Evolutionary conservation across 805 yeast species (phyloP), one percentile per base, ranked within the genome.

Genomic region (Wickerhamiella occidentalis): DNA sequence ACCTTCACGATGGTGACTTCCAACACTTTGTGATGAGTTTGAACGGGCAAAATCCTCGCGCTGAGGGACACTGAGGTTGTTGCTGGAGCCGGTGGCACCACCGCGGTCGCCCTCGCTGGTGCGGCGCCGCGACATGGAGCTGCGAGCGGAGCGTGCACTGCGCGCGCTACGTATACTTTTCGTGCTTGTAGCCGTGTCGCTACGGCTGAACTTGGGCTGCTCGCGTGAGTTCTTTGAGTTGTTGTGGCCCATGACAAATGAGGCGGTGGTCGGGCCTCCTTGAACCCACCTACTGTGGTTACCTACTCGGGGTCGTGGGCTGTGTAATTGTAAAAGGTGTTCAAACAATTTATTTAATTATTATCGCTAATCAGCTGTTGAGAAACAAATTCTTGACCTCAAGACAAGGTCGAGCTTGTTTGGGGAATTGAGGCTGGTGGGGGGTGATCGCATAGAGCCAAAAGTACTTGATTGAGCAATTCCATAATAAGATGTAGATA

Each of bases 131-230:
- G 36, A 9, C 48, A 45, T 45, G 35, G 43, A 38, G 36, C 37
- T 21, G 18, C 43, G 42, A n/a, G 15, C 41, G 26, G 41, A 37
- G 22, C 17, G 19, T 26, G 29, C 40, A 28, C 45, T 47, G 3
- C 50, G 47, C 15, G 37, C 45, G 41, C 45, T 30, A n/a, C 52
- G 59, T 3, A 56, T 52, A 21, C 65, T 61, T 45, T 61, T 56
- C n/a, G 67, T 58, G 37, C 70, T 65, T 17, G 64, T 64, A 51
- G 66, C 70, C 3, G 73, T 69, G 54, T 69, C 73, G 18, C 64
- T 55, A 35, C 73, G 68, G 55, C 55, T 62, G 60, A 51, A 62
- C 49, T 49, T 56, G 51, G 54, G 63, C 52, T 46, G 56, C 38
- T 45, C 49, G 36, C 57, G 56, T 48, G 59, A 62, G 47, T 58